Base-by-base conservation (phyloP, 345 rosid genomes). In the Anastatica hierochuntica region DNA sequence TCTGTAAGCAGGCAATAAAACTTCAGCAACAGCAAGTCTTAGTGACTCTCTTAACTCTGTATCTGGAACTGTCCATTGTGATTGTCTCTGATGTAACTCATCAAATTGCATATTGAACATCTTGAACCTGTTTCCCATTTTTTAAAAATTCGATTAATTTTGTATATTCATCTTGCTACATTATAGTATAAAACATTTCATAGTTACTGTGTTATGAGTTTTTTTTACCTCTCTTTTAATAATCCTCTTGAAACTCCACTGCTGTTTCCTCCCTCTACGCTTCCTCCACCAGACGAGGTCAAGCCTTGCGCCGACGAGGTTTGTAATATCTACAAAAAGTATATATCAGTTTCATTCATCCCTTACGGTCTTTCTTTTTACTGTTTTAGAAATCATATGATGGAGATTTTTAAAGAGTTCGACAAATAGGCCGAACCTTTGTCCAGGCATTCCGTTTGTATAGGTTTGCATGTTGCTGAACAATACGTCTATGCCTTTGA, bases 21-120 rank as follows among this genome's bases (percentile, higher is more conserved):
- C 87, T 79, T 92, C 99, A 53, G 99, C 99, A 43, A 92, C 99
- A 36, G 99, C 95, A 62, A 92, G 99, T 78, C 97, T 73, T 11
- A 92, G 66, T 43, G 99, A 88, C 64, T 92, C 97, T 58, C 95
- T 80, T 66, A 92, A 11, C 36, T 31, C 36, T 31, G 36, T 31
- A 6, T 31, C 99, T 2, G 97, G 95, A 52, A 92, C 95, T 26
- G 97, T 81, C 97, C 97, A 88, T 49, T 88, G 97, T 41, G 99
- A 83, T 66, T 88, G 99, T 45, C 81, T 92, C 53, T 88, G 89
- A 72, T 92, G 99, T 59, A 92, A 90, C 73, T 92, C 99, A 75
- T 92, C 99, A 60, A 92, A 92, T 53, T 88, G 97, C 61, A 70
- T 30, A 66, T 88, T 88, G 70, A 92, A 92, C 45, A 61, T 77